Evolutionary conservation across 257 asterid genomes (phyloP).

Genomic region (Cordia subcordata): DNA sequence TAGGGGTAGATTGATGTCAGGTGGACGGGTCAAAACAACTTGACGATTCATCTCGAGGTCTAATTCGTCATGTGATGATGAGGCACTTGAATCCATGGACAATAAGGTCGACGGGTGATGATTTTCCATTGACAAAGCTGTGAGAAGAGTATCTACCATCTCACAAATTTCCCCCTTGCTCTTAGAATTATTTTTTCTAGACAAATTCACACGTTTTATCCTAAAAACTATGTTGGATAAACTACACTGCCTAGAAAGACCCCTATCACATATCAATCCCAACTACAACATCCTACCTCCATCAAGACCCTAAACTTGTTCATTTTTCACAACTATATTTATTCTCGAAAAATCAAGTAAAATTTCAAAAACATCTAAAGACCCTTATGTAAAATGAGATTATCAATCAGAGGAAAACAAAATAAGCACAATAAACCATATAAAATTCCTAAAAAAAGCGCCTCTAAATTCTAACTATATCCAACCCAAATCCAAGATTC

Average conservation of each 20-base stretch:
- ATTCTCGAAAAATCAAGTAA: slow-evolving; percentile 4
- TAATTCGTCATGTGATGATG: slow-evolving; percentile 60
- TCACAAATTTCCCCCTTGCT: slow-evolving; percentile 11
- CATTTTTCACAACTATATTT: slow-evolving; percentile 15
- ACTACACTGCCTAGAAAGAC: slow-evolving; percentile 15
- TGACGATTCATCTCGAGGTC: slow-evolving; percentile 61
- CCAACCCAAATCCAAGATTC: not conserved
- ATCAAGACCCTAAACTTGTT: slow-evolving; percentile 22
- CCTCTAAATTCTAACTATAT: not conserved
- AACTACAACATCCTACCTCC: slow-evolving; percentile 30
- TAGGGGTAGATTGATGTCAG: slow-evolving; percentile 67
- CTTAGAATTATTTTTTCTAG: slow-evolving; percentile 12
- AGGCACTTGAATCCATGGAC: slow-evolving; percentile 92
- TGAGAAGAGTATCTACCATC: slow-evolving; percentile 75
- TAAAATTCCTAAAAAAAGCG: not conserved
- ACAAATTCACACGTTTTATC: slow-evolving; percentile 10
- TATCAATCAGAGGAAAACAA: no score
- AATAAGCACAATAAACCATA: not conserved
- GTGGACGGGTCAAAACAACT: slow-evolving; percentile 50
- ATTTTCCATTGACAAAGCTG: slow-evolving; percentile 71
- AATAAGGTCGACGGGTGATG: slow-evolving; percentile 88
- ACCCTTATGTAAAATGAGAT: not conserved
- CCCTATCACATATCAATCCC: slow-evolving; percentile 20
- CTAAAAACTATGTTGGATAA: not conserved
- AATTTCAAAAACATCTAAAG: slow-evolving; percentile 4